These are phyloP conservation scores for Tetragonia tetragonoides DNA, from an alignment of 148 eudicot genomes.

Conservation along the genomic window DNA sequence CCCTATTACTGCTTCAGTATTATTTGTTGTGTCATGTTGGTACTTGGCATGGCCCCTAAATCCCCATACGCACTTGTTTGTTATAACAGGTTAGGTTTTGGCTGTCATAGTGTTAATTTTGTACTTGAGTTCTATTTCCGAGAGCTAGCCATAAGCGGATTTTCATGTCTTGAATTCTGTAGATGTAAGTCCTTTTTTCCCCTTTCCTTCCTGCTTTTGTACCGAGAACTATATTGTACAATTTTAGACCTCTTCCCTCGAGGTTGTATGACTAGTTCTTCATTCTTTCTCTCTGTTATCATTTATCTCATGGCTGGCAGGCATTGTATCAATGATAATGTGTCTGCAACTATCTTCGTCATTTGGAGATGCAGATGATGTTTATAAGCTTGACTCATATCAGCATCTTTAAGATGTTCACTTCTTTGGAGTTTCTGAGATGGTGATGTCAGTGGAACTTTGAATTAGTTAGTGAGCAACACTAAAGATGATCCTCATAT, in stretches of 20 bases:
- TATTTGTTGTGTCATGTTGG: constrained; percentile 25
- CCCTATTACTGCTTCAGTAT: constrained; percentile 34
- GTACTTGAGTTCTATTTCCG: constrained; percentile 8
- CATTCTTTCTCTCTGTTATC: background rate
- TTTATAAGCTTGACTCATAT: too few relatives aligned
- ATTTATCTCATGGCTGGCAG: background rate
- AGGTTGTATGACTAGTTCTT: background rate
- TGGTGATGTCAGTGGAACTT: too few relatives aligned
- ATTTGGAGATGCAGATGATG: too few relatives aligned
- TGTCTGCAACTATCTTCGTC: too few relatives aligned
- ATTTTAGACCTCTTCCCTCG: background rate
- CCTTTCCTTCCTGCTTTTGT: background rate
- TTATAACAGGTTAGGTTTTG: constrained; percentile 10
- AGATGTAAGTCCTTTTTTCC: background rate
- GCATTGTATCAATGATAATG: too few relatives aligned
- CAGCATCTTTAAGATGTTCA: too few relatives aligned
- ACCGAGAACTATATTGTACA: background rate
- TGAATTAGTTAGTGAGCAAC: too few relatives aligned
- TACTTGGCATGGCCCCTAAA: constrained; percentile 18
- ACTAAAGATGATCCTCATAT: too few relatives aligned
- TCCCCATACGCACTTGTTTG: constrained; percentile 16
- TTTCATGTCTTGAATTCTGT: background rate
- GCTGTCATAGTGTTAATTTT: constrained; percentile 15
- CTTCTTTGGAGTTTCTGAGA: too few relatives aligned
- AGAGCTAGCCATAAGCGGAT: constrained; percentile 33